Percentiles rank a stretch among this genome's conserved stretches.
Conservation (phyloP, 805 yeast genomes). For the Pichia insulana region DNA sequence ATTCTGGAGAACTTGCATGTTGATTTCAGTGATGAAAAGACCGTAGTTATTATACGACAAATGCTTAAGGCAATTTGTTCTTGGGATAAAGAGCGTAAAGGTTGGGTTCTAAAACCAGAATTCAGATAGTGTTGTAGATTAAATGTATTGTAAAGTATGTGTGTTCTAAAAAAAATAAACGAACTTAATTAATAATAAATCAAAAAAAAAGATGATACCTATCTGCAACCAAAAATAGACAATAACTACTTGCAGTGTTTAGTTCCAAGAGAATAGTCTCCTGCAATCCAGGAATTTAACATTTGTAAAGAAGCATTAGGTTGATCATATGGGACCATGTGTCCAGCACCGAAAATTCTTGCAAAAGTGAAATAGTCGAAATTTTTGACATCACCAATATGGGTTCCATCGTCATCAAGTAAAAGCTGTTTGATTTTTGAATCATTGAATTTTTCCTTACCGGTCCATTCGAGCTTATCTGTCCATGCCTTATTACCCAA, state of each 20-base stretch:
- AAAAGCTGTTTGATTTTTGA: slow-evolving; percentile 21
- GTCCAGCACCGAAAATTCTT: slow-evolving; percentile 77
- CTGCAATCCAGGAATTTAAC: slow-evolving; percentile 68
- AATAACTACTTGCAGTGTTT: slow-evolving; percentile 5
- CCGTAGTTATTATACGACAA: slow-evolving; percentile 54
- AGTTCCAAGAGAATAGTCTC: slow-evolving; percentile 36
- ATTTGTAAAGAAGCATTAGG: slow-evolving; percentile 63
- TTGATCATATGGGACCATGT: slow-evolving; percentile 88
- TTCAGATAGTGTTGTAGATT: slow-evolving; percentile 23
- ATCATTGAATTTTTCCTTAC: slow-evolving; percentile 24
- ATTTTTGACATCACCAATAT: slow-evolving; percentile 70
- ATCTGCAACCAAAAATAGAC: neutral
- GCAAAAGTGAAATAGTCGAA: slow-evolving; percentile 64
- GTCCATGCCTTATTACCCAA: slow-evolving; percentile 84
- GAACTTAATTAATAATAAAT: neutral
- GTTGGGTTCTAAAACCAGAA: slow-evolving; percentile 61
- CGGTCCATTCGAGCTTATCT: slow-evolving; percentile 56
- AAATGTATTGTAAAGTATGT: neutral
- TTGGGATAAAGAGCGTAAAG: slow-evolving; percentile 52
- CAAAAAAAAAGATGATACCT: neutral
- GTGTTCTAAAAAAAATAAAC: neutral
- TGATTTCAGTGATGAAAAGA: slow-evolving; percentile 39
- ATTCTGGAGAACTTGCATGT: slow-evolving; percentile 22
- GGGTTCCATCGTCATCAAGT: slow-evolving; percentile 27
- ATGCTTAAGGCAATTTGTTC: slow-evolving; percentile 57